Base-by-base conservation (phyloP, 2,329 filamentous ascomycete genomes). In the Mariannaea elegans region DNA sequence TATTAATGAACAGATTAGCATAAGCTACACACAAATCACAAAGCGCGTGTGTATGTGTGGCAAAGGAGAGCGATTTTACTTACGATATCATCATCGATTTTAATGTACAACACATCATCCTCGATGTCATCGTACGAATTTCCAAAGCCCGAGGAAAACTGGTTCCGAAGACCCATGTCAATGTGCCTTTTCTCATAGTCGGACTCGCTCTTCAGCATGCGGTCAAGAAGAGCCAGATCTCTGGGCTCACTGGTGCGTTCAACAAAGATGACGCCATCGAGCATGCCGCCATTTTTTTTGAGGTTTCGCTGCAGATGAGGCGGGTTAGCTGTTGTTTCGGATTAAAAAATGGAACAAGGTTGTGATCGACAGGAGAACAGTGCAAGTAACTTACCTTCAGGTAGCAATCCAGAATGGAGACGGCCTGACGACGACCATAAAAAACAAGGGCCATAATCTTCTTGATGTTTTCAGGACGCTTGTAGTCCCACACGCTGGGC, bases 371-470 rank as follows among this genome's bases (percentile, higher is more conserved):
- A 21, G 9, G 19, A 23, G 19, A 55, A 51, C 44, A 27, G 65
- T 18, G 18, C 12, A 36, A 6, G 10, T 6, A 8, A 27, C 48
- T 13, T 66, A 78, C 74, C 73, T 77, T 75, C 32, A 80, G 66
- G 59, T 82, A 83, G 59, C 81, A 83, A 60, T 81, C 80, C 38
- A 83, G 65, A 24, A 82, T 76, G 29, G 80, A 77, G 21, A 82
- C 78, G 9, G 77, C 76, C 55, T 74, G 71, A 48, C 76, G 76
- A 14, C 80, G 75, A 18, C 80, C 81, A 59, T 75, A 82, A 56
- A 82, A 82, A 1, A 82, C 77, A 56, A 82, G 72, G 14, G 73
- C 80, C 58, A 81, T 74, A n/a, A 82, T 69, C 62, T 76, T 78
- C 3, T 55, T 56, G 8, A 71, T 53, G 10, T 61, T 36, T 2